Conservation (phyloP, 2,329 filamentous ascomycete genomes). For the Colletotrichum viniferum region DNA sequence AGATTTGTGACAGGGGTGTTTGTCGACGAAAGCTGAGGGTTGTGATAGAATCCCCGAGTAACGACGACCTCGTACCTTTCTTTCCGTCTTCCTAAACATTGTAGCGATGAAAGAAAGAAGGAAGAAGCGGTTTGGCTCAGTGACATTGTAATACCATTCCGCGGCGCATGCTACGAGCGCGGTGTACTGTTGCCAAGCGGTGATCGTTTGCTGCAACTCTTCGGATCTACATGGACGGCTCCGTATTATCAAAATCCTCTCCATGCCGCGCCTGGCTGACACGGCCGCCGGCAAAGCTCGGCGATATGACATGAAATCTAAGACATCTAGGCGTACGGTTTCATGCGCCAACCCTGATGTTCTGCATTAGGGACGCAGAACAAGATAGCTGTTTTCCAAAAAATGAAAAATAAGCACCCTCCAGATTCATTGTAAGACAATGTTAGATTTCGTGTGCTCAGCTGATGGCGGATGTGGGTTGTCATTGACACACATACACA, state of each 20-base stretch:
- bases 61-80: neutral
- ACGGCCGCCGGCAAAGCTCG: neutral
- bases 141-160: neutral
- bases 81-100: neutral
- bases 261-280: neutral
- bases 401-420: neutral
- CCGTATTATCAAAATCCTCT: neutral
- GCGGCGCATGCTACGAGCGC: neutral
- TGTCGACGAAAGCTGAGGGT: neutral
- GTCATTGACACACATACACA: neutral
- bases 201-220: neutral
- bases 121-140: neutral
- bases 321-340: neutral
- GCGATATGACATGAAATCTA: neutral
- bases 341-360: neutral
- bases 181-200: neutral
- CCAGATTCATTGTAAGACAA: neutral
- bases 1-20: neutral
- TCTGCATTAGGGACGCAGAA: neutral
- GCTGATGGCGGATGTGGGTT: neutral
- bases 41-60: neutral
- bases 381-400: neutral
- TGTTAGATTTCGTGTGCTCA: neutral
- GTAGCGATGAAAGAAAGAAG: neutral
- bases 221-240: neutral